Conservation (phyloP, 306 rosid genomes). For the Castanea crenata region DNA sequence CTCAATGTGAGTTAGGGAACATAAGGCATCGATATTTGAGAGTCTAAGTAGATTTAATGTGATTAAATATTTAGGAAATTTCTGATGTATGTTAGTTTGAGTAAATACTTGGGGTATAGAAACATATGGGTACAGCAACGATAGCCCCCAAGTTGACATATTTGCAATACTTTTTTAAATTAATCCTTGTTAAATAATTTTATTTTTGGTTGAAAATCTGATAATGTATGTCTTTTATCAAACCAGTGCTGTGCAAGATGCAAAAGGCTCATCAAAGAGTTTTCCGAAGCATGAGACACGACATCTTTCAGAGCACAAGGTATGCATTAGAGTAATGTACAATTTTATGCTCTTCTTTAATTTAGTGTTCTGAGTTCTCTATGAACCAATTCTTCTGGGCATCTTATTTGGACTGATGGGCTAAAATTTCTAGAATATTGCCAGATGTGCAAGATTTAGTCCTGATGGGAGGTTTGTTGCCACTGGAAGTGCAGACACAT, state of each 20-base stretch:
- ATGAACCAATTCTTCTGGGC: background rate
- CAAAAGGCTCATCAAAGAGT: slow-evolving; percentile 67
- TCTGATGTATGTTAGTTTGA: background rate
- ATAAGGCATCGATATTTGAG: background rate
- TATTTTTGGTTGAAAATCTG: slow-evolving; percentile 4
- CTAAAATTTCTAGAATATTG: slow-evolving; percentile 79
- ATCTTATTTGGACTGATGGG: slow-evolving; percentile 41
- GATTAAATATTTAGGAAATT: background rate
- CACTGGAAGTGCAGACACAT: slow-evolving; percentile 89
- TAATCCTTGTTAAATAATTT: background rate
- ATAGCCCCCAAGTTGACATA: background rate
- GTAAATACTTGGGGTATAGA: background rate
- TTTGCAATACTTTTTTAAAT: slow-evolving; percentile 1
- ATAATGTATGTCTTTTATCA: slow-evolving; percentile 18
- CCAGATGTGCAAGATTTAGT: slow-evolving; percentile 94
- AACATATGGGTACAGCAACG: background rate
- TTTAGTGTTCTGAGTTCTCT: background rate
- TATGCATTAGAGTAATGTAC: slow-evolving; percentile 20
- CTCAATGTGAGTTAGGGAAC: background rate
- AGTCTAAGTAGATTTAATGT: background rate
- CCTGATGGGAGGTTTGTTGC: slow-evolving; percentile 88
- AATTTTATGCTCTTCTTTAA: slow-evolving; percentile 1
- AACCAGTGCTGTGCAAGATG: slow-evolving; percentile 57
- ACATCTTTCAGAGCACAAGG: slow-evolving; percentile 97
- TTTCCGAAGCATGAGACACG: slow-evolving; percentile 86